Evolutionary conservation across 2,329 filamentous ascomycete species (phyloP).

Genomic region (Aspergillus novofumigatus): DNA sequence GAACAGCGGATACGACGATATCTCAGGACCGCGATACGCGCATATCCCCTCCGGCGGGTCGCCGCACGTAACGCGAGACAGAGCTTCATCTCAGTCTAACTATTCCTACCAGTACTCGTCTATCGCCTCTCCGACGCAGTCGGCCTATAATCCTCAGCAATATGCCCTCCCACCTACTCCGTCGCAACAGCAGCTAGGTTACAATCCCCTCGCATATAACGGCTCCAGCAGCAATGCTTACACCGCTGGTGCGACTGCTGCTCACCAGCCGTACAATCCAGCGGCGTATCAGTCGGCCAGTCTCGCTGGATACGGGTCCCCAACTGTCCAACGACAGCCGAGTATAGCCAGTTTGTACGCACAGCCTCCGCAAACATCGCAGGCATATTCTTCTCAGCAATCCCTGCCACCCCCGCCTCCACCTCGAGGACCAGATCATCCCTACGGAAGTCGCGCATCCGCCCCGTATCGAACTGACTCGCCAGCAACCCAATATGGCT

Average conservation of each 20-base stretch:
- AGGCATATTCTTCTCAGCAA: conserved; percentile 30
- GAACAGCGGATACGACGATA: conserved; percentile 25
- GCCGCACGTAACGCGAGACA: conserved; percentile 34
- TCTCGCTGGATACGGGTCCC: conserved; percentile 26
- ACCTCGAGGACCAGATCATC: conserved; percentile 35
- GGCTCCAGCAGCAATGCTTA: conserved; percentile 17
- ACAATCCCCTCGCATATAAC: conserved; percentile 66
- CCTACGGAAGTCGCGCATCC: conserved; percentile 34
- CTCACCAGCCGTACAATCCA: conserved; percentile 47
- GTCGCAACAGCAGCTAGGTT: conserved; percentile 50
- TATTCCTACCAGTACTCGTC: conserved; percentile 43
- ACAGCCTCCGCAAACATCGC: conserved; percentile 28
- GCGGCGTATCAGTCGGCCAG: conserved; percentile 44
- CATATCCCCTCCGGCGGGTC: conserved; percentile 31
- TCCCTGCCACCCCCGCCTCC: conserved; percentile 35
- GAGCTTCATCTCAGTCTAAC: conserved; percentile 43
- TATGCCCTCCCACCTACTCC: conserved; percentile 49
- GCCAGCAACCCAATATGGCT: conserved; percentile 24
- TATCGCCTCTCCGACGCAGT: conserved; percentile 41
- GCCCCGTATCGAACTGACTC: conserved; percentile 22
- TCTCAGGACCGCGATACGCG: conserved; percentile 32
- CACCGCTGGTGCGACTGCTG: conserved; percentile 10
- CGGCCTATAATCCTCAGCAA: conserved; percentile 60
- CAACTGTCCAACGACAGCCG: conserved; percentile 32
- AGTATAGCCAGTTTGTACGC: conserved; percentile 24